These are phyloP conservation scores for Mycena albidolilacea DNA, from an alignment of 768 basidiomycete genomes.

Conservation along the genomic window DNA sequence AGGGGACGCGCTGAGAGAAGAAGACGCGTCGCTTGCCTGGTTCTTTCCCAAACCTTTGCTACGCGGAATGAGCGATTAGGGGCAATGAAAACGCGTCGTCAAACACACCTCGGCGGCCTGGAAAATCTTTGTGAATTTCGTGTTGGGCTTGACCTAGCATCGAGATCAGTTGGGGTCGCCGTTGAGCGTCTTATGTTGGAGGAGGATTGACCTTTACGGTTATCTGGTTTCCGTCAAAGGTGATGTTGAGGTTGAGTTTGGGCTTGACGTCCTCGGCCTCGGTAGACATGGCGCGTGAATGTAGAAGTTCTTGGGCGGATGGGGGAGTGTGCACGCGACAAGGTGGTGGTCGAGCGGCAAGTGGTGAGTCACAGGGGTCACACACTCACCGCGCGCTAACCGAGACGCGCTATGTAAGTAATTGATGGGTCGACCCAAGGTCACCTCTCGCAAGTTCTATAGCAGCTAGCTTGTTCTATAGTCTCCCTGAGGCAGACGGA, in stretches of 20 bases:
- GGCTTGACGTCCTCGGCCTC: constrained; percentile 75
- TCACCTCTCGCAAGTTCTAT: too few species aligned
- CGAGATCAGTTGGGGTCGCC: background rate
- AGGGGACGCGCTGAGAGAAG: constrained; percentile 5
- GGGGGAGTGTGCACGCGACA: background rate
- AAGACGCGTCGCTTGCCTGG: constrained; percentile 55
- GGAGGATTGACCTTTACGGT: constrained; percentile 63
- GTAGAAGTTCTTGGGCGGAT: background rate
- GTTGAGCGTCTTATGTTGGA: background rate
- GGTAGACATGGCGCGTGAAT: constrained; percentile 57
- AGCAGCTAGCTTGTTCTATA: too few species aligned
- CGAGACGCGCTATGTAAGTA: too few species aligned
- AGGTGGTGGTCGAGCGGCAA: background rate
- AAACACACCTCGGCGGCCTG: constrained; percentile 73
- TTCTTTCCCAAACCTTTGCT: constrained; percentile 72
- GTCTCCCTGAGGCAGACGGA: too few species aligned
- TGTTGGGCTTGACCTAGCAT: constrained; percentile 61
- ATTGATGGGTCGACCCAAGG: too few species aligned
- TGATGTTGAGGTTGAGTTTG: constrained; percentile 74
- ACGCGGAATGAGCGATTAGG: background rate
- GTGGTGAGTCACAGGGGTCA: background rate
- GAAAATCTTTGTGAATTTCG: constrained; percentile 77
- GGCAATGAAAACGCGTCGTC: background rate
- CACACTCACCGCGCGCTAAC: background rate
- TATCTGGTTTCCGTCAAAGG: constrained; percentile 62